Evolutionary conservation across 495 filamentous ascomycete genomes (phyloP), one percentile per base, ranked within the genome.

Genomic region (Podospora anserina): DNA sequence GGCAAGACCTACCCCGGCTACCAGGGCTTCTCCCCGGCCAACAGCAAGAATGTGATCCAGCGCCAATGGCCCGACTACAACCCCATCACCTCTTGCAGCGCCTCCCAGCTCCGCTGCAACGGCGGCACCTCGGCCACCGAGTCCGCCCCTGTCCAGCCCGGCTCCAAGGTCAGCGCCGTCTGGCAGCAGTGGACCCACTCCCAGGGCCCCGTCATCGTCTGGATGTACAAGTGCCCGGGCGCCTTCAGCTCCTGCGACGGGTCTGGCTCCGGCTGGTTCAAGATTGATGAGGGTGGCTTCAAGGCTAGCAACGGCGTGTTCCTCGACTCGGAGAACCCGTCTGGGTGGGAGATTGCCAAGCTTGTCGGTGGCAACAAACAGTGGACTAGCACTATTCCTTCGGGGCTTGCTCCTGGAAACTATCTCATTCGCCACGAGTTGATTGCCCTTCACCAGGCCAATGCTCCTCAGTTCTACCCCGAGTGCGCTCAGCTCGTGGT

Each of bases 371-470:
- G 80, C 66, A 81, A 82, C 64, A 79, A 86, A 55, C 72, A 79
- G 71, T 88, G 82, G 82, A 83, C 82, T 57, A 79, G 78, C 78
- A 83, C 74, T 11, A 84, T 88, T 69, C 86, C 86, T 15, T 61
- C 70, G 16, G 78, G 65, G 55, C 78, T 88, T n/a, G 81, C 81
- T 23, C 78, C 82, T 11, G 86, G 85, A 65, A 84, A 85, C 77
- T 87, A 87, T 74, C 80, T 88, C 67, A 83, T 87, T 74, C 79
- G 85, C 68, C 86, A 88, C 77, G 86, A 88, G 76, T 72, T 87
- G 67, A 78, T 88, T 55, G 86, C 86, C 39, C 84, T 87, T 20
- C 86, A 88, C 72, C 85, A 87, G 73, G 83, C 85, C 55, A 85
- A 87, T 72, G 80, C 84, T 5, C 86, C 85, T 0, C 86, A 88